phyloP scores from a whole-genome alignment of 345 rosid genomes.

The Populus ilicifolia region DNA sequence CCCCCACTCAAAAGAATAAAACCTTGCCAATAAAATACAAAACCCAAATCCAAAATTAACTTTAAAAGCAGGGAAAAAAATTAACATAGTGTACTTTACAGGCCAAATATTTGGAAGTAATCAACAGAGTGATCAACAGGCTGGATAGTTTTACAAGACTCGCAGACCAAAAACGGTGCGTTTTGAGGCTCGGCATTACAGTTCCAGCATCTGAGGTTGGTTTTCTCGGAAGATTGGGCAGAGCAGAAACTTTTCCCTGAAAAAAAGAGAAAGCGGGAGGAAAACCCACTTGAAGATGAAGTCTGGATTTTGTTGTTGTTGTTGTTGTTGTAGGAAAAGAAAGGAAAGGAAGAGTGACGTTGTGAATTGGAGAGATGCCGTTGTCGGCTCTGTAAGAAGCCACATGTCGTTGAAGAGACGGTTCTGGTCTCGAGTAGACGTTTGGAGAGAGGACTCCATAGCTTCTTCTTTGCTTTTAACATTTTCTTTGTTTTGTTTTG shows the following conservation, averaged over 20 bases:
- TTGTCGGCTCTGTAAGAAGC: conserved; percentile 2
- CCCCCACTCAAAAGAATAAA: not conserved
- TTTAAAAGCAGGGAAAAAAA: not conserved
- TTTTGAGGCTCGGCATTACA: conserved; percentile 40
- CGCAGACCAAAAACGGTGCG: conserved; percentile 59
- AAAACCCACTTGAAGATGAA: not conserved
- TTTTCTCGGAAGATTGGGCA: conserved; percentile 15
- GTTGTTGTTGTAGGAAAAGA: conserved; percentile 1
- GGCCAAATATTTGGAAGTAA: conserved; percentile 73
- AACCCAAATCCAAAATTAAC: not conserved
- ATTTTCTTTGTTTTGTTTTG: conserved; percentile 9
- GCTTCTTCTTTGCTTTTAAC: conserved; percentile 38
- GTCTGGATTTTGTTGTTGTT: too few species aligned
- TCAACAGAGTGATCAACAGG: conserved; percentile 70
- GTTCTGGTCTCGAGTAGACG: conserved; percentile 15
- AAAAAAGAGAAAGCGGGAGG: conserved; percentile 17
- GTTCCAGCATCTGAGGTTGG: conserved; percentile 58
- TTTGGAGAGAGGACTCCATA: conserved; percentile 33
- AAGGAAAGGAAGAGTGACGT: not conserved
- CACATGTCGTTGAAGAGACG: conserved; percentile 14
- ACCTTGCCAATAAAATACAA: not conserved
- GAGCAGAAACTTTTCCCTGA: conserved; percentile 38
- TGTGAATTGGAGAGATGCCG: conserved; percentile 9
- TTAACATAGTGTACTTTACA: conserved; percentile 35
- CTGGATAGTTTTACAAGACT: conserved; percentile 68